These are phyloP conservation scores for Pseudogymnoascus sp. DNA, from an alignment of 2,329 filamentous ascomycete species.

Conservation along the genomic window DNA sequence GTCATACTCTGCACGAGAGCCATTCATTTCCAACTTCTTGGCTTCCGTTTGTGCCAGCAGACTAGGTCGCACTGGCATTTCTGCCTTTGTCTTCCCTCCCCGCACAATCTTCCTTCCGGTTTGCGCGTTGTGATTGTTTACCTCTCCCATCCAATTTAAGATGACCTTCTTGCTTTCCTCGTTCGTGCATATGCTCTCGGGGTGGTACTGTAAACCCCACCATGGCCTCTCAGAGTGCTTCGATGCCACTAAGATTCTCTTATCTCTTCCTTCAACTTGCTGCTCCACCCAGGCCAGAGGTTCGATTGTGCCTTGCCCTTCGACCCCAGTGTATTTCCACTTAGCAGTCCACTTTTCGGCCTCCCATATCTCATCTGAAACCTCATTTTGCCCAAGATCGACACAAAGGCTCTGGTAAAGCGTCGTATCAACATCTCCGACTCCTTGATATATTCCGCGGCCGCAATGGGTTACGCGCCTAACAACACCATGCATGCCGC, in stretches of 20 bases:
- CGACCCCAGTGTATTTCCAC: constrained; percentile 18
- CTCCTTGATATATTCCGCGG: constrained; percentile 20
- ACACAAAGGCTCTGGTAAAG: constrained; percentile 36
- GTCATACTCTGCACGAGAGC: background rate
- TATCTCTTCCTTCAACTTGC: constrained; percentile 24
- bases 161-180: constrained; percentile 45
- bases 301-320: constrained; percentile 15
- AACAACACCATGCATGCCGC: constrained; percentile 55
- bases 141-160: constrained; percentile 53
- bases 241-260: constrained; percentile 50
- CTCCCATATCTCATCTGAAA: constrained; percentile 18
- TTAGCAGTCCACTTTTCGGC: constrained; percentile 20
- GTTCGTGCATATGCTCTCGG: constrained; percentile 62
- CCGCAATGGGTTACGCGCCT: constrained; percentile 43
- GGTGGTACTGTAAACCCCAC: constrained; percentile 64
- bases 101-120: constrained; percentile 10
- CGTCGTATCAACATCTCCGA: constrained; percentile 28
- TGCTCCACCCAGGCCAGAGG: constrained; percentile 30
- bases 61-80: constrained; percentile 21
- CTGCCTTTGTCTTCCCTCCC: constrained; percentile 13
- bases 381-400: constrained; percentile 25
- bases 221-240: constrained; percentile 52
- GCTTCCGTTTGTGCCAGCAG: constrained; percentile 20
- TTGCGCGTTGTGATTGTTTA: constrained; percentile 38
- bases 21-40: background rate